phyloP scores from a whole-genome alignment of 169 alveolate species.

The Cryptosporidium bovis region DNA sequence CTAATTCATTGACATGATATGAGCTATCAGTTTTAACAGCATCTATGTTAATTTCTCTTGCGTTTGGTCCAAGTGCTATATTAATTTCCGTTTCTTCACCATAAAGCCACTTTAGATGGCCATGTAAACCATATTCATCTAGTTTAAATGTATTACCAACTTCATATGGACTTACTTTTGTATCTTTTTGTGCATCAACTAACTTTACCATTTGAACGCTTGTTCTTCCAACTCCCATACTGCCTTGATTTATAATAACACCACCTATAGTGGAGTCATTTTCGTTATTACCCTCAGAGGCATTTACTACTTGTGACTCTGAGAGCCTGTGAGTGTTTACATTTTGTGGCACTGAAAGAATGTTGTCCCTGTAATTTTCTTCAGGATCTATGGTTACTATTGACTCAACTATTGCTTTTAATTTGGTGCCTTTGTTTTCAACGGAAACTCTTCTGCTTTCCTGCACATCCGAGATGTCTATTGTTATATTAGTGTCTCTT shows the following conservation, averaged over 20 bases:
- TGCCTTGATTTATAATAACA: not conserved
- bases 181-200: not conserved
- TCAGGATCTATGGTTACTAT: constrained; percentile 32
- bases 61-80: constrained; percentile 61
- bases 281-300: constrained; percentile 1
- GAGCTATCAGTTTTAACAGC: constrained; percentile 43
- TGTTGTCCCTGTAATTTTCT: not conserved
- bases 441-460: not conserved
- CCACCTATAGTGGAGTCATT: not conserved
- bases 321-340: constrained; percentile 9
- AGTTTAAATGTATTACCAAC: constrained; percentile 14
- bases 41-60: constrained; percentile 26
- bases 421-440: not conserved
- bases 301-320: constrained; percentile 29
- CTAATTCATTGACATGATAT: constrained; percentile 56
- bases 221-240: constrained; percentile 45
- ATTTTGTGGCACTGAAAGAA: not conserved
- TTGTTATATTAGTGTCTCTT: no score
- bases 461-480: not conserved
- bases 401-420: constrained; percentile 43
- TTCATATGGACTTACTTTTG: not conserved
- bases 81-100: constrained; percentile 69
- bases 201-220: constrained; percentile 54
- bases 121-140: constrained; percentile 61
- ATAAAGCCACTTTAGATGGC: constrained; percentile 68